Evolutionary conservation across 73 alveolate genomes (phyloP), one percentile per base, ranked within the genome.

Genomic region (Diophrys appendiculata): DNA sequence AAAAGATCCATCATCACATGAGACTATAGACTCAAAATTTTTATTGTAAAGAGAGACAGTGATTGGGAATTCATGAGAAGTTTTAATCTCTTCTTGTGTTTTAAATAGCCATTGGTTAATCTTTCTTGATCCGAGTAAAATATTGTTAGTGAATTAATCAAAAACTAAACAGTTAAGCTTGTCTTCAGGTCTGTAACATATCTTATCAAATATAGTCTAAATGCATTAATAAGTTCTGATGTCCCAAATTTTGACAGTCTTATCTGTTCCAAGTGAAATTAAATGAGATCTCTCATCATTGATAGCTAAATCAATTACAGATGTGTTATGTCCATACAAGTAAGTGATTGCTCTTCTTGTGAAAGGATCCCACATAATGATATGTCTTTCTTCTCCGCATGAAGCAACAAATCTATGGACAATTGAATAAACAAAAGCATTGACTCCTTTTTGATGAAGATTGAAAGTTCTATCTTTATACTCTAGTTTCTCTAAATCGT

Each of bases 161-260:
- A 86, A 90, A 18, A 60, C 53, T 52, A 90, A 32, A 56, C 87
- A 90, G 43, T 91, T 86, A 2, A 90, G 93, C 33, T 91, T 78
- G 80, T 90, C 91, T 75, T 90, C 96, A 33, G 96, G 96, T 35
- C 96, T 55, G 83, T 90, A 90, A 77, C 89, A 80, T 1, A 90
- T 70, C 69, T 85, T 84, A 73, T 90, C 96, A 53, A 80, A 80
- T 23, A 90, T 90, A 27, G 96, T 90, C 64, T 90, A 88, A 25
- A 90, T 88, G 87, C 96, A 90, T 33, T 86, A 80, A 68, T 83
- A 90, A 43, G 93, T 90, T 43, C 96, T 64, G 65, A 90, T 90
- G 78, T 90, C 96, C 96, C 96, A 90, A 23, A 90, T 90, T 53
- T 90, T 90, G 26, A 90, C 96, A 28, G 81, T 92, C 68, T 90